phyloP scores from a whole-genome alignment of 1,139 yeast genomes.

The Saccharomyces hybrid region DNA sequence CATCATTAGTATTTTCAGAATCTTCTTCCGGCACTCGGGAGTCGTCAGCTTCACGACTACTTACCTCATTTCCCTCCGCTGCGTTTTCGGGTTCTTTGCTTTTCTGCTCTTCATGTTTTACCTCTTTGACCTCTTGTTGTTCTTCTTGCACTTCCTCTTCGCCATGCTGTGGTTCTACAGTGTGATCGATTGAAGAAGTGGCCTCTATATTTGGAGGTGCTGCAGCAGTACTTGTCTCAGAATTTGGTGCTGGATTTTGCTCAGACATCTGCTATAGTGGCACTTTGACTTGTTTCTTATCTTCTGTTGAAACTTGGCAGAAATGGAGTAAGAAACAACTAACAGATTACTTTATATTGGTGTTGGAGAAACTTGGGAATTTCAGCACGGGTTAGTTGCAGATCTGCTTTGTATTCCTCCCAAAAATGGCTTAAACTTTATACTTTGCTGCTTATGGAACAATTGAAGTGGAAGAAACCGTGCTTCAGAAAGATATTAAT shows the following conservation, averaged over 20 bases:
- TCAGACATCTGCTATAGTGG: not conserved
- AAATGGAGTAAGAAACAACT: not conserved
- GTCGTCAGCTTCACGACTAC: not conserved
- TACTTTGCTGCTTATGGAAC: not conserved
- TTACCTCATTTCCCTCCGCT: not conserved
- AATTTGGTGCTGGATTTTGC: not conserved
- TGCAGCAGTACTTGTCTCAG: not conserved
- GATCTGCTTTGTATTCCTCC: not conserved
- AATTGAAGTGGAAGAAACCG: not conserved
- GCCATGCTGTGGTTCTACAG: not conserved
- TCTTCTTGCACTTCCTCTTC: not conserved
- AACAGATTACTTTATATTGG: not conserved
- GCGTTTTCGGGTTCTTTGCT: not conserved
- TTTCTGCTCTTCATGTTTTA: constrained; percentile 1
- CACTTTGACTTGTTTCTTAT: not conserved
- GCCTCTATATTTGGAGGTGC: not conserved
- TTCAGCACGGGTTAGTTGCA: not conserved
- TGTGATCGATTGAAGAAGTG: not conserved
- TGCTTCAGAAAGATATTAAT: not conserved
- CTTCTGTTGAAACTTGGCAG: not conserved
- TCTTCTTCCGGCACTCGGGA: not conserved
- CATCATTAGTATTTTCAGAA: not conserved
- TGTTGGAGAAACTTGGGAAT: not conserved
- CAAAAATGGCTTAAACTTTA: not conserved
- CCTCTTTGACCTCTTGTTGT: constrained; percentile 1